These are phyloP conservation scores for Cylindrotheca fusiformis DNA, from an alignment of 108 stramenopile species.

Conservation along the genomic window DNA sequence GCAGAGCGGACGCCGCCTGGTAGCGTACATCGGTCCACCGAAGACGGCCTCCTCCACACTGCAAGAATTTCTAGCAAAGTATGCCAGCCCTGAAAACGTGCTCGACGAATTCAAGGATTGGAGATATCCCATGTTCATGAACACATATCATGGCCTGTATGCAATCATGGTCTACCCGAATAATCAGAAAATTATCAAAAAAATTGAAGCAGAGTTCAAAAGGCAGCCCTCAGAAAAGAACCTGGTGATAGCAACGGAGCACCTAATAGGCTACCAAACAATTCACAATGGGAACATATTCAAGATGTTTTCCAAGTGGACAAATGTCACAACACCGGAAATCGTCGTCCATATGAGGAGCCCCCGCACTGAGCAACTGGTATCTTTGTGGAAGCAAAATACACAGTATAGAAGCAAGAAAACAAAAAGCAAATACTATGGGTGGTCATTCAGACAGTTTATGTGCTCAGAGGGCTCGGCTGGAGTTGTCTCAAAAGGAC, in stretches of 20 bases:
- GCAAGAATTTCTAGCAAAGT: slow-evolving; percentile 1
- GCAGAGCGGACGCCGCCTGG: slow-evolving; percentile 9
- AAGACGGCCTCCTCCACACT: slow-evolving; percentile 6
- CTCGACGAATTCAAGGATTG: not conserved
- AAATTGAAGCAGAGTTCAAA: not conserved
- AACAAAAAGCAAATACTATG: no score
- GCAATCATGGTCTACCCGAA: not conserved
- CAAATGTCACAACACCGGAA: not conserved
- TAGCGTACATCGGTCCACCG: slow-evolving; percentile 3
- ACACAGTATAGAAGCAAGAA: not conserved
- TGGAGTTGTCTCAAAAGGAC: not conserved
- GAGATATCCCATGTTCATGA: slow-evolving; percentile 4
- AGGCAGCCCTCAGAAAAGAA: not conserved
- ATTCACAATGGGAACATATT: not conserved
- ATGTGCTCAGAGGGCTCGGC: not conserved
- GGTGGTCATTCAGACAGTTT: not conserved
- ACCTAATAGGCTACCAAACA: not conserved
- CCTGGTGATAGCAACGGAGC: not conserved
- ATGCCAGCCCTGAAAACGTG: not conserved
- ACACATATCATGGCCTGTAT: not conserved
- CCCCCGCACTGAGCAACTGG: slow-evolving; percentile 1
- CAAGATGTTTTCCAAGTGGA: not conserved
- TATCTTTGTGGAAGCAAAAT: slow-evolving; percentile 1
- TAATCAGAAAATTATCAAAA: not conserved
- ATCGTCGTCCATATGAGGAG: not conserved